phyloP scores from a whole-genome alignment of 2,329 filamentous ascomycete genomes.

The Epichloe coenophiala region DNA sequence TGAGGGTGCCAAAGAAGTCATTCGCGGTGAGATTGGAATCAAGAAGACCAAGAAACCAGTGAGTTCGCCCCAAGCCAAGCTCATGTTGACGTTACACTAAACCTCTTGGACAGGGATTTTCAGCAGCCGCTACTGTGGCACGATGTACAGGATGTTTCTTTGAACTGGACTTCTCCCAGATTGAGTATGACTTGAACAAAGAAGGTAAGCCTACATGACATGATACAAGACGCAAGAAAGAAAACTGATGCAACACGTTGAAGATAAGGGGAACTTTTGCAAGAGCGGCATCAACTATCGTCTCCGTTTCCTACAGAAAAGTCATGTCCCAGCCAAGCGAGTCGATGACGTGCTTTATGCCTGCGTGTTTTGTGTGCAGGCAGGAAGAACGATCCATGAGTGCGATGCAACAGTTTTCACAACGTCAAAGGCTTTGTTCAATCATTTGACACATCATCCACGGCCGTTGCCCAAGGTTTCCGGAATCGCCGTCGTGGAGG shows the following conservation, averaged over 20 bases:
- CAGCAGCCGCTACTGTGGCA: slow-evolving; percentile 28
- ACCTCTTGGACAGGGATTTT: slow-evolving; percentile 23
- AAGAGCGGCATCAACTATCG: slow-evolving; percentile 35
- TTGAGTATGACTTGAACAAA: slow-evolving; percentile 38
- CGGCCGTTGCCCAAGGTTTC: slow-evolving; percentile 36
- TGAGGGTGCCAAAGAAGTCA: slow-evolving; percentile 36
- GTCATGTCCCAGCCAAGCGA: slow-evolving; percentile 34
- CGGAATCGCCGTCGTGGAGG: slow-evolving; percentile 35
- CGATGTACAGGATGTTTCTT: slow-evolving; percentile 40
- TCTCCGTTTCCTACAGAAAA: slow-evolving; percentile 42
- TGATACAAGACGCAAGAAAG: not conserved
- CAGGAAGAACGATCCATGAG: slow-evolving; percentile 35
- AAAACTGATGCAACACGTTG: too few species aligned
- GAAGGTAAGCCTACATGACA: slow-evolving; percentile 21
- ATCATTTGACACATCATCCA: slow-evolving; percentile 38
- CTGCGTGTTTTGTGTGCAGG: slow-evolving; percentile 39
- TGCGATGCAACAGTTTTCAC: slow-evolving; percentile 46
- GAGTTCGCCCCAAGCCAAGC: not conserved
- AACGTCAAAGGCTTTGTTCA: slow-evolving; percentile 36
- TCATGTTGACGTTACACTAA: not conserved
- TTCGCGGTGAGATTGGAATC: slow-evolving; percentile 34
- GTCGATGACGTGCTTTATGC: slow-evolving; percentile 40
- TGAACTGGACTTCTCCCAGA: slow-evolving; percentile 37
- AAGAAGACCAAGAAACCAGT: slow-evolving; percentile 37
- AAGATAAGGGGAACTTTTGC: slow-evolving; percentile 30